Conservation (phyloP, 1,139 yeast genomes). For the Magnusiomyces sp. region DNA sequence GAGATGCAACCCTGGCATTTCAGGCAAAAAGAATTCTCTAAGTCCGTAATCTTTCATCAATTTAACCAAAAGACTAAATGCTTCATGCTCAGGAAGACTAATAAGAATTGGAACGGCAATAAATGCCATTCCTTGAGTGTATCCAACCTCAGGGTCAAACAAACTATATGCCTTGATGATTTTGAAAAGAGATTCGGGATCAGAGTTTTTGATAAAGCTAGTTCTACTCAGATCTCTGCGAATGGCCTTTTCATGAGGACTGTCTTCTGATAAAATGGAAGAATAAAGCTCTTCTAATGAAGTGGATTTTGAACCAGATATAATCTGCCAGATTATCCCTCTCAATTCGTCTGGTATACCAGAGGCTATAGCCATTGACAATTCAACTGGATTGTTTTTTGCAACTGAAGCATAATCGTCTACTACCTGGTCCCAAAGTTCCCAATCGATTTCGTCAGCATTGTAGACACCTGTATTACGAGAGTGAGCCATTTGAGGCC, state of each 20-base stretch:
- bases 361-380: constrained; percentile 51
- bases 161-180: constrained; percentile 78
- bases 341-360: constrained; percentile 84
- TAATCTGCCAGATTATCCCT: constrained; percentile 88
- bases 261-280: constrained; percentile 42
- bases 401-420: constrained; percentile 66
- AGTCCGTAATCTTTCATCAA: constrained; percentile 79
- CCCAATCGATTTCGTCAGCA: constrained; percentile 34
- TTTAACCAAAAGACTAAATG: constrained; percentile 71
- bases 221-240: constrained; percentile 79
- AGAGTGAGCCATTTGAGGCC: constrained; percentile 3
- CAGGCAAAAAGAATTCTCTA: constrained; percentile 70
- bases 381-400: constrained; percentile 47
- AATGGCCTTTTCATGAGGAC: constrained; percentile 69
- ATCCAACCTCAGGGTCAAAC: constrained; percentile 89
- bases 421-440: constrained; percentile 77
- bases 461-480: neutral
- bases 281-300: constrained; percentile 63
- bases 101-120: constrained; percentile 75
- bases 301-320: constrained; percentile 68
- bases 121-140: constrained; percentile 96
- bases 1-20: constrained; percentile 88
- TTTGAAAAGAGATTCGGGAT: constrained; percentile 52
- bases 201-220: constrained; percentile 53
- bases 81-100: constrained; percentile 74